A percentile compares a stretch with the other conserved stretches of the same genome.
Evolutionary conservation across 805 yeast species (phyloP).

Genomic region (Teunomyces gatunensis): DNA sequence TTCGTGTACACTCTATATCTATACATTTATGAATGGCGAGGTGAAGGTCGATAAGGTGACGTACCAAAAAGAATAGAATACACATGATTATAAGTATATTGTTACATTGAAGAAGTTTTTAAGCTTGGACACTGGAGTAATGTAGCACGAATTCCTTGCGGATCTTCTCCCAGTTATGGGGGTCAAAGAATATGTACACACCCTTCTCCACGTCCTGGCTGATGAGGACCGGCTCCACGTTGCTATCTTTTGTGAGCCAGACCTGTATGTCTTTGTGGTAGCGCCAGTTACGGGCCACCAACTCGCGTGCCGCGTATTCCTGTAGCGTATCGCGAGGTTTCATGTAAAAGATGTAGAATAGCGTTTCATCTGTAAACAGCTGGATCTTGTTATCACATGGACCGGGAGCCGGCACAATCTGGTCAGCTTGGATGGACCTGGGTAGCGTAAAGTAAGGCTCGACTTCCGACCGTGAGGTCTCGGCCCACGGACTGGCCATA

Average conservation of each 20-base stretch:
- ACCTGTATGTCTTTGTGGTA: conserved; percentile 93
- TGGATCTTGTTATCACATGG: conserved; percentile 51
- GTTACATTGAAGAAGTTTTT: neutral
- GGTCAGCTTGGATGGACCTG: conserved; percentile 29
- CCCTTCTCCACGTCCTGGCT: conserved; percentile 89
- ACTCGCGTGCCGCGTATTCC: conserved; percentile 88
- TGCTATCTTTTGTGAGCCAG: conserved; percentile 94
- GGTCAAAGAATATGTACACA: conserved; percentile 90
- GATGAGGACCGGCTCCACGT: conserved; percentile 77
- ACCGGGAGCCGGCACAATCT: conserved; percentile 38
- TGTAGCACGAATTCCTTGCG: conserved; percentile 62
- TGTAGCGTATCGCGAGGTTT: conserved; percentile 91
- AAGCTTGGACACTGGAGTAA: conserved; percentile 38
- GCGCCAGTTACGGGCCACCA: conserved; percentile 93
- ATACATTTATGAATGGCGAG: conserved; percentile 75
- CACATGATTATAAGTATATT: neutral
- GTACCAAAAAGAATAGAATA: conserved; percentile 8
- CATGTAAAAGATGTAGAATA: conserved; percentile 90
- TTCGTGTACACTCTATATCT: conserved; percentile 77
- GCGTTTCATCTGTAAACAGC: conserved; percentile 82
- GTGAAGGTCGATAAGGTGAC: conserved; percentile 86
- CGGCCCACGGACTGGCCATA: conserved; percentile 93
- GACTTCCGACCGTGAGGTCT: conserved; percentile 84
- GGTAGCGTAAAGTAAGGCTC: conserved; percentile 81
- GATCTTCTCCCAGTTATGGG: conserved; percentile 93